Evolutionary conservation across 2,329 filamentous ascomycete species (phyloP), one percentile per base, ranked within the genome.

Genomic region (Stagonosporopsis cucurbitacearum): DNA sequence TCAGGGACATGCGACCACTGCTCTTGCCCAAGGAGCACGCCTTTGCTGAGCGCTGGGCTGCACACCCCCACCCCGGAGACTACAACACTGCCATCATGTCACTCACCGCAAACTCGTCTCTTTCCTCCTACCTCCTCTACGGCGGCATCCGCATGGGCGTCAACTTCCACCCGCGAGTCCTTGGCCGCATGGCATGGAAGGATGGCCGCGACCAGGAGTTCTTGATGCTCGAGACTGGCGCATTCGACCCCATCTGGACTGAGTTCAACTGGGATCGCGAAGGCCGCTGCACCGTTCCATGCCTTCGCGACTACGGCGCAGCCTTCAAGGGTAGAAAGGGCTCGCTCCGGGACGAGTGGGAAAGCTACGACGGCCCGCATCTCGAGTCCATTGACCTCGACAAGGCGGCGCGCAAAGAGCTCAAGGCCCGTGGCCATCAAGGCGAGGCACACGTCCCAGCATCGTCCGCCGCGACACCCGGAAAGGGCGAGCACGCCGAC

Each of bases 51-150:
- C 75, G 82, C 53, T 85, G 82, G 82, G 82, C 77, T 5, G 81
- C 80, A 6, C 81, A 84, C 51, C 72, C 78, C 3, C 78, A 78
- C 51, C 81, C 82, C 8, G 81, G 82, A 53, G 82, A 84, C 59
- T 84, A 84, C 73, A 84, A 84, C 69, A 84, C 82, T 0, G 82
- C 82, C 33, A 79, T 84, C 60, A 82, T 84, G 78, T 82, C 81
- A 2, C 73, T 84, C 22, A 79, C 80, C 1, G 81, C 82, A n/a
- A 84, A 84, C 61, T 82, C 80, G 0, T 82, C 80, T 2, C 74
- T 84, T 1, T 84, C 81, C 0, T 82, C 81, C 0, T 84, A 85
- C 58, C 74, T 85, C 2, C 73, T 85, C 19, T 80, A 81, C 36
- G 82, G 82, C 30, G 82, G 82, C 28, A 81, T 84, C 9, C 75